Percentiles rank a stretch among this genome's conserved stretches.
Conservation (phyloP, 2,329 filamentous ascomycete species). For the Parasarocladium wereldwijsianum region DNA sequence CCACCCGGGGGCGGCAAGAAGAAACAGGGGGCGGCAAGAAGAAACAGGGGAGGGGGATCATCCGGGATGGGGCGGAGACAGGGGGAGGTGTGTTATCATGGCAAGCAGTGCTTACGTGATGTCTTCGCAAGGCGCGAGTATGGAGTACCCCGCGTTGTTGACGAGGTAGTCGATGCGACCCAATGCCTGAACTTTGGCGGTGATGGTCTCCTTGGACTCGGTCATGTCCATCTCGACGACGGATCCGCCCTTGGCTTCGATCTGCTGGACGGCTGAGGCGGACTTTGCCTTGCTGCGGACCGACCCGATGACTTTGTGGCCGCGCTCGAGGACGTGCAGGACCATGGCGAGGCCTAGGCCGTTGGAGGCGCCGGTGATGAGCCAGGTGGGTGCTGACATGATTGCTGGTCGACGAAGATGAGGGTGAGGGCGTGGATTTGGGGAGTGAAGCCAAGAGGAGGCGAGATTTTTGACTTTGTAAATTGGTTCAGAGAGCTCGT, state of each 20-base stretch:
- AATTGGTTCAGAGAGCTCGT: too few species aligned
- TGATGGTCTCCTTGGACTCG: slow-evolving; percentile 11
- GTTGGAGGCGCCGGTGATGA: slow-evolving; percentile 31
- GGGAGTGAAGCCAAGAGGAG: too few species aligned
- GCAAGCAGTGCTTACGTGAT: slow-evolving; percentile 15
- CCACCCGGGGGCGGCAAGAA: too few species aligned
- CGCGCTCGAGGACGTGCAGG: slow-evolving; percentile 23
- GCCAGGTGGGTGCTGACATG: slow-evolving; percentile 26
- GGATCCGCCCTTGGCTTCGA: slow-evolving; percentile 10
- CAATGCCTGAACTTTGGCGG: slow-evolving; percentile 5
- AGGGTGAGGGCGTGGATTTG: too few species aligned
- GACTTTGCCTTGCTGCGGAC: slow-evolving; percentile 18
- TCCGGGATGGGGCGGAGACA: too few species aligned
- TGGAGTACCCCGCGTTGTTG: slow-evolving; percentile 28
- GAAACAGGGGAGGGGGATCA: too few species aligned
- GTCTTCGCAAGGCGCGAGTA: slow-evolving; percentile 23
- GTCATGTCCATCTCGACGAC: slow-evolving; percentile 15
- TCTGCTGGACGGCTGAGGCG: slow-evolving; percentile 6
- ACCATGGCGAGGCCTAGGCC: slow-evolving; percentile 30
- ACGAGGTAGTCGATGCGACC: slow-evolving; percentile 10
- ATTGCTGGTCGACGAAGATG: too few species aligned
- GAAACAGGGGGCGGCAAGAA: too few species aligned
- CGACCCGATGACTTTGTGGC: slow-evolving; percentile 33
- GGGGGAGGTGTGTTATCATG: too few species aligned
- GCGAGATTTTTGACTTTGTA: too few species aligned